These are phyloP conservation scores for Phytophthora foliorum DNA, from an alignment of 352 stramenopile genomes.

Conservation along the genomic window DNA sequence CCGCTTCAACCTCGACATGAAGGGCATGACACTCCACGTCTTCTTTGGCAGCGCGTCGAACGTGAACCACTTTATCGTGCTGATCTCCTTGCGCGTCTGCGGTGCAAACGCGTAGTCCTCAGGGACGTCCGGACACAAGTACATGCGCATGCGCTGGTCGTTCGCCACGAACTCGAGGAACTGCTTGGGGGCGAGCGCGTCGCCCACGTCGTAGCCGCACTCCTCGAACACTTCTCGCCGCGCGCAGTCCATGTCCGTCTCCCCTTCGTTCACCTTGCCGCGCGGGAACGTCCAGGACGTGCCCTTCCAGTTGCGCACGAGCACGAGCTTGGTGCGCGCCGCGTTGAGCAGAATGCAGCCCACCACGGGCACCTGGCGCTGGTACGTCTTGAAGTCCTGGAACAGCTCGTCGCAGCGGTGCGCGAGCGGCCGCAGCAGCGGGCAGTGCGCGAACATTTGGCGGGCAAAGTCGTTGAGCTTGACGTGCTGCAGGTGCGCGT, in stretches of 20 bases:
- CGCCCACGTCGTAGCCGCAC: conserved; percentile 90
- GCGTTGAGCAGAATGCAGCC: conserved; percentile 95
- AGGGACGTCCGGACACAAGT: conserved; percentile 91
- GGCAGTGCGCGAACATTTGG: conserved; percentile 94
- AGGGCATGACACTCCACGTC: conserved; percentile 95
- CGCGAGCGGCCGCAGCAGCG: conserved; percentile 86
- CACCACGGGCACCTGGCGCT: conserved; percentile 95
- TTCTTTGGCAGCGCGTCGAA: conserved; percentile 94
- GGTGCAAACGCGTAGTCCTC: conserved; percentile 94
- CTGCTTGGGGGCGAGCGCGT: conserved; percentile 84
- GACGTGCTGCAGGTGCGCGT: conserved; percentile 88
- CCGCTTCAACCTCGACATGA: conserved; percentile 90
- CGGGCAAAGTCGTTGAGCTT: conserved; percentile 95
- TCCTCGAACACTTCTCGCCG: conserved; percentile 94
- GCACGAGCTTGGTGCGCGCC: conserved; percentile 86
- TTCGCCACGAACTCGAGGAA: conserved; percentile 89
- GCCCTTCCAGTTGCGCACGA: conserved; percentile 94
- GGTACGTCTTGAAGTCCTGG: conserved; percentile 95
- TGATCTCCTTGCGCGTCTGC: conserved; percentile 96
- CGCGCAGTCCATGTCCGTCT: conserved; percentile 90
- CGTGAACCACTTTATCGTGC: conserved; percentile 92
- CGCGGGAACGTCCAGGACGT: conserved; percentile 94
- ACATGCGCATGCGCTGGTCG: conserved; percentile 94
- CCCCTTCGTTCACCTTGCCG: conserved; percentile 95
- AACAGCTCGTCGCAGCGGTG: conserved; percentile 94